Conservation (phyloP, 768 basidiomycete genomes). For the Tricholoma flavovirens region DNA sequence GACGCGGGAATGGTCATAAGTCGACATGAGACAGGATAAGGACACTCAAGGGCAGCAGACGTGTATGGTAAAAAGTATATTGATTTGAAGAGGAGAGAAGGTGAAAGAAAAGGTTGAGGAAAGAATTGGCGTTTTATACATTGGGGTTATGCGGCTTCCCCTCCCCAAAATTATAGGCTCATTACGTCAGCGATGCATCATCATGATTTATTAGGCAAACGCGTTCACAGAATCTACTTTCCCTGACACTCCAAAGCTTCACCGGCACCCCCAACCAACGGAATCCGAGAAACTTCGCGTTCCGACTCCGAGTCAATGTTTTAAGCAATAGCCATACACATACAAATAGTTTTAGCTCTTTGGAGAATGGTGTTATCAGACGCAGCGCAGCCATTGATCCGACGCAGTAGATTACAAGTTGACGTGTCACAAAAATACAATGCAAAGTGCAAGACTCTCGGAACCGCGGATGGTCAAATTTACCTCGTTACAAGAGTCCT, state of each 20-base stretch:
- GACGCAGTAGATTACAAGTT: background rate
- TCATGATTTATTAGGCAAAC: too few species aligned
- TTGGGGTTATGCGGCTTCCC: slow-evolving; percentile 35
- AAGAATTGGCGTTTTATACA: slow-evolving; percentile 21
- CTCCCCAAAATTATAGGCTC: slow-evolving; percentile 24
- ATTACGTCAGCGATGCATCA: slow-evolving; percentile 17
- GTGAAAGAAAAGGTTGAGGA: slow-evolving; percentile 4
- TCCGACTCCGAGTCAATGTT: too few species aligned
- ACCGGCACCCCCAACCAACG: too few species aligned
- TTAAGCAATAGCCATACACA: too few species aligned
- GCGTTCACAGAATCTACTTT: too few species aligned
- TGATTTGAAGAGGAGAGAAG: background rate
- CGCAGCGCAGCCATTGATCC: background rate
- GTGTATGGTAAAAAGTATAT: slow-evolving; percentile 10
- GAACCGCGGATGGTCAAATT: slow-evolving; percentile 10
- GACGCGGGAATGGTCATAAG: slow-evolving; percentile 50
- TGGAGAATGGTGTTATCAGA: background rate
- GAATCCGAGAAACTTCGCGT: too few species aligned
- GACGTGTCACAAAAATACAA: background rate
- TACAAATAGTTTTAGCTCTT: too few species aligned
- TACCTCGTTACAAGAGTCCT: slow-evolving; percentile 53
- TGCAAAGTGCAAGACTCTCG: background rate
- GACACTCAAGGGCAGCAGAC: slow-evolving; percentile 8
- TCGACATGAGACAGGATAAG: slow-evolving; percentile 34
- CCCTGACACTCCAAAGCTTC: too few species aligned